Percentiles rank a stretch among this genome's conserved stretches.
phyloP scores from a whole-genome alignment of 2,329 filamentous ascomycete genomes.

The Fusarium sp. region DNA sequence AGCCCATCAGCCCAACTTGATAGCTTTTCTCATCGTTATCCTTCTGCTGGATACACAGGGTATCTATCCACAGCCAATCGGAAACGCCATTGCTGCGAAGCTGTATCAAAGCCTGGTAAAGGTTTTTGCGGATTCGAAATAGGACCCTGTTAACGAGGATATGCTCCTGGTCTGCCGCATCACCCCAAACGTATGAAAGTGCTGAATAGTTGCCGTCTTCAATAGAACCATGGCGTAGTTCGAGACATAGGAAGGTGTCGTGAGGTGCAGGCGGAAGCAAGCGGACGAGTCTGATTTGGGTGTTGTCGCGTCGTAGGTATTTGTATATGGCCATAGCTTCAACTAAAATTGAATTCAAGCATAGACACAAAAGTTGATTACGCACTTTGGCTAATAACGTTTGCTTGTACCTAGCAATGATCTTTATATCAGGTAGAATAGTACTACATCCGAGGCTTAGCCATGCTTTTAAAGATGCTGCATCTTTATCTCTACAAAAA shows the following conservation, averaged over 20 bases:
- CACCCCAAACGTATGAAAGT: neutral
- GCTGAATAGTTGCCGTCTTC: neutral
- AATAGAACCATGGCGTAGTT: neutral
- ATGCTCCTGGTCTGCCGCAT: neutral
- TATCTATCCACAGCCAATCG: neutral
- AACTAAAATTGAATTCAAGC: too few relatives aligned
- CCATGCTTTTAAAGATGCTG: too few relatives aligned
- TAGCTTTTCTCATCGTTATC: conserved; percentile 1
- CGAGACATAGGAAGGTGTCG: neutral
- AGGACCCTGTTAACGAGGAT: neutral
- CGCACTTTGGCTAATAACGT: too few relatives aligned
- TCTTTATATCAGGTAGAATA: too few relatives aligned
- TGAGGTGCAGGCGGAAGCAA: neutral
- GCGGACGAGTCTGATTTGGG: neutral
- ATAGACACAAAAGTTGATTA: too few relatives aligned
- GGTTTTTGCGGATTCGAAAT: neutral
- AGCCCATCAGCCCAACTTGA: neutral
- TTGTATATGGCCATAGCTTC: neutral
- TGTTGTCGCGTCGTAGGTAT: neutral
- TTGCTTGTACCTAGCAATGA: too few relatives aligned
- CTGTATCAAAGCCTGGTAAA: neutral
- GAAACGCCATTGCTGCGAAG: neutral
- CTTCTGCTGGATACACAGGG: neutral
- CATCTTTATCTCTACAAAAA: too few relatives aligned
- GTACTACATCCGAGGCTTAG: too few relatives aligned